These are phyloP conservation scores for Hypomyces rosellus DNA, from an alignment of 2,329 filamentous ascomycete genomes.

Conservation along the genomic window DNA sequence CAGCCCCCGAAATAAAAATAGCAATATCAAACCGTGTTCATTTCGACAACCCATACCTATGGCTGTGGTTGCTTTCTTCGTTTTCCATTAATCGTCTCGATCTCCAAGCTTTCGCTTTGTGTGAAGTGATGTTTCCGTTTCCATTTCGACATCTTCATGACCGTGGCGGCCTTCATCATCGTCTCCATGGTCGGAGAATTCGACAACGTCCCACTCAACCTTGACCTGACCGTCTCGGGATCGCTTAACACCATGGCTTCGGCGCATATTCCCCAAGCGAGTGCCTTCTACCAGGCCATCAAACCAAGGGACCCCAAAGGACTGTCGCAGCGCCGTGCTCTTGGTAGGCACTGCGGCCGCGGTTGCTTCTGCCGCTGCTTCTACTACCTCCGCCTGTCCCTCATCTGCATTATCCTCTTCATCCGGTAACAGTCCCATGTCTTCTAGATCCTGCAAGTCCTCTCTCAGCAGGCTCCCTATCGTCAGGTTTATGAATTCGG, in stretches of 20 bases:
- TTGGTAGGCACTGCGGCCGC: conserved; percentile 19
- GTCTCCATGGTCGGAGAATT: conserved; percentile 53
- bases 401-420: conserved; percentile 24
- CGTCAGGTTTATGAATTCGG: conserved; percentile 73
- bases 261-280: conserved; percentile 60
- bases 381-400: conserved; percentile 11
- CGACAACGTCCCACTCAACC: conserved; percentile 79
- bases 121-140: conserved; percentile 26
- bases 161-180: conserved; percentile 26
- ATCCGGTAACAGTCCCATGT: conserved; percentile 64
- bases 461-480: conserved; percentile 69
- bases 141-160: conserved; percentile 24
- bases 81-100: conserved; percentile 23
- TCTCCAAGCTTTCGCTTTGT: conserved; percentile 49
- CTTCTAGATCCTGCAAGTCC: conserved; percentile 66
- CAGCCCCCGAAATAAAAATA: too few species aligned
- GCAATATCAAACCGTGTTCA: too few species aligned
- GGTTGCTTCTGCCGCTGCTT: not conserved
- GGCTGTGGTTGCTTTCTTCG: too few species aligned
- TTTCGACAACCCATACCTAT: not conserved
- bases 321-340: conserved; percentile 38
- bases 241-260: conserved; percentile 46
- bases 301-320: conserved; percentile 78
- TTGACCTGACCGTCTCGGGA: conserved; percentile 58
- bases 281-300: conserved; percentile 75